Evolutionary conservation across 768 basidiomycete genomes (phyloP).

Genomic region (Hygrophorus russula): DNA sequence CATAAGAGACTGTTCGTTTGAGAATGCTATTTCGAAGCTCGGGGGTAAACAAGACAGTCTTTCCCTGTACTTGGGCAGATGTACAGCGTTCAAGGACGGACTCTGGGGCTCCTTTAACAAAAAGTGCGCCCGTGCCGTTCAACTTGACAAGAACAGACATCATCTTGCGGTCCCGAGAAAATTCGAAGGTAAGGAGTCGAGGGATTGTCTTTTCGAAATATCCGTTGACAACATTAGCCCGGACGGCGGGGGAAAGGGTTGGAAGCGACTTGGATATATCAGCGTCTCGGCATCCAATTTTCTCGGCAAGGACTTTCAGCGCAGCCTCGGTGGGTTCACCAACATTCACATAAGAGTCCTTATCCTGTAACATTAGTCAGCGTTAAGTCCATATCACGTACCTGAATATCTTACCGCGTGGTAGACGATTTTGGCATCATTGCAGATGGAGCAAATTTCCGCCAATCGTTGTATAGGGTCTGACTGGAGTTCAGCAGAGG

Average conservation of each 20-base stretch:
- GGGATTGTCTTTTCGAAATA: conserved; percentile 65
- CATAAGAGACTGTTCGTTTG: conserved; percentile 61
- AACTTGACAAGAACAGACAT: conserved; percentile 90
- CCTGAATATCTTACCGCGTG: conserved; percentile 41
- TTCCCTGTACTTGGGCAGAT: conserved; percentile 55
- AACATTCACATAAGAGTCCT: conserved; percentile 65
- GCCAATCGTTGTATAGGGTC: conserved; percentile 75
- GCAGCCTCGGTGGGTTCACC: conserved; percentile 98
- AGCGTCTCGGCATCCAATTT: conserved; percentile 67
- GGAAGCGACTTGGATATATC: conserved; percentile 47
- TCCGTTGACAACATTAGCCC: conserved; percentile 80
- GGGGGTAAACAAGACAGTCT: conserved; percentile 52
- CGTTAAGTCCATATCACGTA: not conserved
- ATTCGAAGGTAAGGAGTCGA: conserved; percentile 91
- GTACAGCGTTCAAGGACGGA: conserved; percentile 86
- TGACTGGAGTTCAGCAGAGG: conserved; percentile 44
- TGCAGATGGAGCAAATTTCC: conserved; percentile 89
- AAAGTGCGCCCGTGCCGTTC: conserved; percentile 61
- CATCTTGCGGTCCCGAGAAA: conserved; percentile 96
- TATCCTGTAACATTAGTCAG: conserved; percentile 43
- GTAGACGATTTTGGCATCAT: conserved; percentile 87
- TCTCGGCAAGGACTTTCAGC: conserved; percentile 89
- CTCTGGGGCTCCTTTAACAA: conserved; percentile 96
- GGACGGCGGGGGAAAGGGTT: conserved; percentile 41
- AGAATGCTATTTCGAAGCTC: conserved; percentile 50